Percentiles rank a stretch among this genome's conserved stretches.
These are phyloP conservation scores for Metschnikowia dekortorum DNA, from an alignment of 805 yeast species.

Conservation along the genomic window DNA sequence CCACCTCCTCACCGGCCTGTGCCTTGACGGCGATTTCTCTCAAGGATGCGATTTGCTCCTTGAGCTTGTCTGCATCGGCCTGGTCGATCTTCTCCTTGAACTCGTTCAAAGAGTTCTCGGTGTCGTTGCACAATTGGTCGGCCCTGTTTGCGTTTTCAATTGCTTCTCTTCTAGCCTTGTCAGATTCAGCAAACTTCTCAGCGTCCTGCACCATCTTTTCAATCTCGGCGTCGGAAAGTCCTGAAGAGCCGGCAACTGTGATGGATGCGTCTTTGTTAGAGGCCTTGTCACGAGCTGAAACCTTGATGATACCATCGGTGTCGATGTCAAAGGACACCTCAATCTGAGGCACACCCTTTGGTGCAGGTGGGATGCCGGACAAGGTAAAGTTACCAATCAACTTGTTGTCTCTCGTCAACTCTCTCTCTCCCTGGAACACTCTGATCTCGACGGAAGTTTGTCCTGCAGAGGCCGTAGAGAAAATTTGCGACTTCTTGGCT, in stretches of 20 bases:
- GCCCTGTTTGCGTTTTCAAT: slow-evolving; percentile 84
- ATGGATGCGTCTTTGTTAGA: slow-evolving; percentile 91
- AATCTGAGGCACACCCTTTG: slow-evolving; percentile 92
- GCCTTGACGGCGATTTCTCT: slow-evolving; percentile 67
- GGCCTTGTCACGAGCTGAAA: slow-evolving; percentile 89
- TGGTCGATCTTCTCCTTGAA: slow-evolving; percentile 44
- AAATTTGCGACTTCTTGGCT: slow-evolving; percentile 92
- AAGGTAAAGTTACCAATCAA: slow-evolving; percentile 94
- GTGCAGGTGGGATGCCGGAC: slow-evolving; percentile 92
- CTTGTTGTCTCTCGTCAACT: slow-evolving; percentile 95
- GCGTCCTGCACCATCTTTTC: slow-evolving; percentile 90
- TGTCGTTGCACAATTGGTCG: slow-evolving; percentile 62
- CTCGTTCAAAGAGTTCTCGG: slow-evolving; percentile 46
- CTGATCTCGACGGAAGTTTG: slow-evolving; percentile 96
- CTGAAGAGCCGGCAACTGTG: slow-evolving; percentile 95
- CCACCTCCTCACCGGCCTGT: slow-evolving; percentile 59
- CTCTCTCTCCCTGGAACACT: slow-evolving; percentile 99
- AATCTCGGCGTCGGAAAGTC: slow-evolving; percentile 84
- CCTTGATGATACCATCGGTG: slow-evolving; percentile 96
- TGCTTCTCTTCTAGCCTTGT: slow-evolving; percentile 78
- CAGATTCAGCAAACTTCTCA: slow-evolving; percentile 82
- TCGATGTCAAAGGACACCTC: slow-evolving; percentile 95
- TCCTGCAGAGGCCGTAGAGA: slow-evolving; percentile 93
- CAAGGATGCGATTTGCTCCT: slow-evolving; percentile 21
- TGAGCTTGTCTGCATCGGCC: slow-evolving; percentile 44